phyloP scores from a whole-genome alignment of 2,329 filamentous ascomycete genomes.

The Salinomyces thailandicus region DNA sequence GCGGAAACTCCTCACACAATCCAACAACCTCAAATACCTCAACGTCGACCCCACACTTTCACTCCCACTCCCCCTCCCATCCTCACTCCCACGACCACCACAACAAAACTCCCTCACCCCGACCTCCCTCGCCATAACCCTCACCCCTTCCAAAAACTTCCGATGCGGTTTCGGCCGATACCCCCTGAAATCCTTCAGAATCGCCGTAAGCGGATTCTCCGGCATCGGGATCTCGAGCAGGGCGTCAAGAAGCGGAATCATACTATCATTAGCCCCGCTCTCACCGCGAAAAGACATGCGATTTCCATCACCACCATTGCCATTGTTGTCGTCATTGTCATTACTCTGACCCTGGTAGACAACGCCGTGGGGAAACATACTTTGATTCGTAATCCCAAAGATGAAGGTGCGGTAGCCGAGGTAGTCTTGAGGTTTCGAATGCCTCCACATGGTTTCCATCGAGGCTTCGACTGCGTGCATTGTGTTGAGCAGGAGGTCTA shows the following conservation, averaged over 20 bases:
- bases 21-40: slow-evolving; percentile 43
- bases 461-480: slow-evolving; percentile 24
- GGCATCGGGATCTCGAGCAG: slow-evolving; percentile 82
- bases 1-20: slow-evolving; percentile 70
- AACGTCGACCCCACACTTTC: slow-evolving; percentile 26
- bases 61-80: too few species aligned
- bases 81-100: too few species aligned
- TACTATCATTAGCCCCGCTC: slow-evolving; percentile 87
- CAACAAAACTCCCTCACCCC: slow-evolving; percentile 48
- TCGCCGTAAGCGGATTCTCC: slow-evolving; percentile 74
- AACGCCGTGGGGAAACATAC: slow-evolving; percentile 89
- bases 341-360: slow-evolving; percentile 76
- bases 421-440: slow-evolving; percentile 74
- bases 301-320: slow-evolving; percentile 36
- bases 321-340: slow-evolving; percentile 50
- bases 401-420: slow-evolving; percentile 92
- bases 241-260: slow-evolving; percentile 80
- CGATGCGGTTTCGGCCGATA: slow-evolving; percentile 86
- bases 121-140: slow-evolving; percentile 39
- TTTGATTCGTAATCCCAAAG: slow-evolving; percentile 86
- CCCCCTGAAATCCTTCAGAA: slow-evolving; percentile 76
- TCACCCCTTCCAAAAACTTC: slow-evolving; percentile 67
- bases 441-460: slow-evolving; percentile 65
- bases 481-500: slow-evolving; percentile 21
- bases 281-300: slow-evolving; percentile 73